Base-by-base conservation (phyloP, 202 grass and related monocot genomes). In the Panicum virgatum region DNA sequence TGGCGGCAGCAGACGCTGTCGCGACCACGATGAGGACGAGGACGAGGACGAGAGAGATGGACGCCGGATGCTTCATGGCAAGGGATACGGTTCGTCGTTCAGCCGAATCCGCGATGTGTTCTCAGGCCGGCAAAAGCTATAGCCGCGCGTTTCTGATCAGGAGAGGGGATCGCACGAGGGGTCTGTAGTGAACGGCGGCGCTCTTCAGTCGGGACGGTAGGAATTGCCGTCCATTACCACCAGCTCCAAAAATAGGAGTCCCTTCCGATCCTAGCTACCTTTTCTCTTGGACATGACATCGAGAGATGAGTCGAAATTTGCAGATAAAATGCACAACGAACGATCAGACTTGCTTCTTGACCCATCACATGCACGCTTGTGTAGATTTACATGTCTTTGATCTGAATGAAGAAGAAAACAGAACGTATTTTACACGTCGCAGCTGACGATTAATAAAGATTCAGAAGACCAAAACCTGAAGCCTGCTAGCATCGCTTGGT, bases 61-160 rank as follows among this genome's bases (percentile, higher is more conserved):
- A 12, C 15, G 63, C 27, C 9, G 56, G 30, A 45, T 14, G 48
- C 13, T 72, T 86, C 88, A 89, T 89, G 56, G 77, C 34, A 19
- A 46, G 20, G 14, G 14, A 0, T 15, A 23, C 22, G 40, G 39
- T 44, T 26, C 4, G 34, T 19, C 1, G n/a, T 13, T 42, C 48
- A 7, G 22, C 19, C 4, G 29, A 30, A 18, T 67, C 16, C 3
- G 2, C 16, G 50, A 59, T 13, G 27, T 0, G 9, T 20, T 62
- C 3, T 11, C 12, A 1, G 39, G 9, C 26, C 3, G 25, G 4
- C 10, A 0, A 1, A 46, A 47, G 23, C 47, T n/a, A n/a, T n/a
- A n/a, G n/a, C n/a, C n/a, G n/a, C n/a, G n/a, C n/a, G n/a, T n/a
- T 44, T 29, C 14, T 34, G 56, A n/a, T n/a, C n/a, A 25, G 16